phyloP scores from a whole-genome alignment of 1,284 basidiomycete genomes.

The Vanrija sp. region DNA sequence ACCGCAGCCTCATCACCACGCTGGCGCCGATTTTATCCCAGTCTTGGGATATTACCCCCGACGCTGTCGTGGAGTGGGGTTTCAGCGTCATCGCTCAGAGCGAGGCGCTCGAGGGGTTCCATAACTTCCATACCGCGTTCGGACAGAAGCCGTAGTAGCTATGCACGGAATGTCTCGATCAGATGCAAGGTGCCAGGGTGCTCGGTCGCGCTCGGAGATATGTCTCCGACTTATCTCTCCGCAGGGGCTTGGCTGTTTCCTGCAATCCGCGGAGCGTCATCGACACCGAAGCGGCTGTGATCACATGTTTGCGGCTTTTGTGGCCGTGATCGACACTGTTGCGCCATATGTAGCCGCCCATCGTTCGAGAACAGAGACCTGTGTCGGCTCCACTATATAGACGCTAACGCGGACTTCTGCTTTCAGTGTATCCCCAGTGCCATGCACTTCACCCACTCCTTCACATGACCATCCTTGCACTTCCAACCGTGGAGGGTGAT shows the following conservation, averaged over 20 bases:
- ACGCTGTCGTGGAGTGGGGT: neutral
- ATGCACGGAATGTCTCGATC: neutral
- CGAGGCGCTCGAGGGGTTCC: neutral
- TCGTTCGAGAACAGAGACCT: no score
- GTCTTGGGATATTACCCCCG: neutral
- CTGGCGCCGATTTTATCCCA: neutral
- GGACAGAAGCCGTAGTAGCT: neutral
- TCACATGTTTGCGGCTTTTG: no score
- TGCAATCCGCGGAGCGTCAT: no score
- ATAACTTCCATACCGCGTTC: constrained; percentile 3
- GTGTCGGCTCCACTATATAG: no score
- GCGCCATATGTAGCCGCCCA: no score
- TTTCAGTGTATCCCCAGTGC: no score
- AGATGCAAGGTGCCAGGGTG: neutral
- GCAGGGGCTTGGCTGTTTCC: neutral
- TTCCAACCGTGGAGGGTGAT: no score
- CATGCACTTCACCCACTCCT: no score
- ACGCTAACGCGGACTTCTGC: no score
- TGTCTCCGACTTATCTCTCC: neutral
- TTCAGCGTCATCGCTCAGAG: neutral
- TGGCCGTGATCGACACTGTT: no score
- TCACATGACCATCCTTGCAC: no score
- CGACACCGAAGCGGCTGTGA: no score
- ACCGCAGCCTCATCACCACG: neutral
- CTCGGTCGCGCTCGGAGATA: neutral